phyloP scores from a whole-genome alignment of 805 yeast species.

The Schwanniomyces polymorphus region DNA sequence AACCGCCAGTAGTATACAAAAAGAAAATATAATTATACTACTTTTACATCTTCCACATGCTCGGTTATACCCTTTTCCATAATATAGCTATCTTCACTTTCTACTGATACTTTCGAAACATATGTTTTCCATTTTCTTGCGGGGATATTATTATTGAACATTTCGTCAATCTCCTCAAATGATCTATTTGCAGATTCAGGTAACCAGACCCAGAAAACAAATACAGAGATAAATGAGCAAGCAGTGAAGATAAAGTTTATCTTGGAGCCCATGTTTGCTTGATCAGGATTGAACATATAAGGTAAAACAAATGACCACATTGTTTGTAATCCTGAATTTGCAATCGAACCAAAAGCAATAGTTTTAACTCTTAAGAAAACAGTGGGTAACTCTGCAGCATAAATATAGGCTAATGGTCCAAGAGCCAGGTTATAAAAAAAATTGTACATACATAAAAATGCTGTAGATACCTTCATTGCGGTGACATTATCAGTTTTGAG shows the following conservation, averaged over 20 bases:
- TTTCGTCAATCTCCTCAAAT: constrained; percentile 14
- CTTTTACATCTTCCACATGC: no score
- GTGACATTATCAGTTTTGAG: constrained; percentile 9
- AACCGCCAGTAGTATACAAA: no score
- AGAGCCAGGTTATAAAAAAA: constrained; percentile 30
- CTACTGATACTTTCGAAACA: no score
- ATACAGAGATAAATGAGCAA: constrained; percentile 16
- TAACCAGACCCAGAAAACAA: constrained; percentile 2
- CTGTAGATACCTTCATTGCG: constrained; percentile 25
- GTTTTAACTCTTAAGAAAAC: constrained; percentile 34
- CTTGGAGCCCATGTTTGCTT: constrained; percentile 45
- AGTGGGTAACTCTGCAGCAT: constrained; percentile 36
- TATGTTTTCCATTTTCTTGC: constrained; percentile 14
- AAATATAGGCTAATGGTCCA: constrained; percentile 39
- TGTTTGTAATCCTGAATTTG: constrained; percentile 20
- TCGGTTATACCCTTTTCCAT: no score
- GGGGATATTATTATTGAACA: constrained; percentile 25
- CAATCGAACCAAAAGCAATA: constrained; percentile 20
- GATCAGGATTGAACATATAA: constrained; percentile 37
- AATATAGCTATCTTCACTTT: no score
- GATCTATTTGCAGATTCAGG: constrained; percentile 8
- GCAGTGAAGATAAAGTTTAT: constrained; percentile 45
- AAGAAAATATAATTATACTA: no score
- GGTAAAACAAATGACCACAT: constrained; percentile 37
- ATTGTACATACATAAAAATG: constrained; percentile 14